Percentiles rank a stretch among this genome's conserved stretches.
These are phyloP conservation scores for Saitozyma podzolica DNA, from an alignment of 768 basidiomycete species.

Conservation along the genomic window DNA sequence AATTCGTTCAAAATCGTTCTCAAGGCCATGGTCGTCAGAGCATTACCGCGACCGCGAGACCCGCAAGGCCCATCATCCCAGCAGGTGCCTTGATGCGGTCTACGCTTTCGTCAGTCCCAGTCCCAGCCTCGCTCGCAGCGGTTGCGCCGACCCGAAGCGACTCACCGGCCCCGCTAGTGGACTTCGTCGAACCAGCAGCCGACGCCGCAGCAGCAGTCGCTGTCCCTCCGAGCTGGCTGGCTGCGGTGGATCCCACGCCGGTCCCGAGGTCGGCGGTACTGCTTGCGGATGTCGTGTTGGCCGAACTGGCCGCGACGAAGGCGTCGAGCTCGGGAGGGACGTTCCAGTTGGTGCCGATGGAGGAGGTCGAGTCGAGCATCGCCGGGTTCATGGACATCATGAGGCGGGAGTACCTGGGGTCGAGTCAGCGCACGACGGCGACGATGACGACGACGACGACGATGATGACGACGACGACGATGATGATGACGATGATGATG, in stretches of 20 bases:
- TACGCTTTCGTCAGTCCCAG: background rate
- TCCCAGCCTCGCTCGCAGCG: too few species aligned
- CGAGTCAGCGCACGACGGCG: background rate
- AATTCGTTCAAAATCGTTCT: too few species aligned
- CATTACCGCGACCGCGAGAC: constrained; percentile 3
- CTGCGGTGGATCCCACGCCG: too few species aligned
- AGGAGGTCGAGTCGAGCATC: constrained; percentile 17
- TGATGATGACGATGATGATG: background rate
- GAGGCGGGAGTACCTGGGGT: constrained; percentile 35
- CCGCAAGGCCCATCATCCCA: background rate
- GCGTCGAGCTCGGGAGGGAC: constrained; percentile 30
- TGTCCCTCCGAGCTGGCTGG: too few species aligned
- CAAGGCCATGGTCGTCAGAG: background rate
- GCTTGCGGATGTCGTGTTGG: constrained; percentile 14
- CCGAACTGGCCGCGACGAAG: constrained; percentile 23
- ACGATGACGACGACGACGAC: background rate
- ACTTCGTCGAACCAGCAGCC: constrained; percentile 7
- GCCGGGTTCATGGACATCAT: constrained; percentile 36
- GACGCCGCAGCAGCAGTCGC: background rate
- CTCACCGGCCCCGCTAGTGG: constrained; percentile 21
- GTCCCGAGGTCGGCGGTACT: background rate
- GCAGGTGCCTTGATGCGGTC: background rate
- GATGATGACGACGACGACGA: background rate
- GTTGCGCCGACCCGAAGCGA: background rate
- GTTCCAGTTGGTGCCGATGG: constrained; percentile 5